Percentiles rank a stretch among this genome's conserved stretches.
These are phyloP conservation scores for Fusarium robinianum DNA, from an alignment of 2,329 filamentous ascomycete genomes.

Conservation along the genomic window DNA sequence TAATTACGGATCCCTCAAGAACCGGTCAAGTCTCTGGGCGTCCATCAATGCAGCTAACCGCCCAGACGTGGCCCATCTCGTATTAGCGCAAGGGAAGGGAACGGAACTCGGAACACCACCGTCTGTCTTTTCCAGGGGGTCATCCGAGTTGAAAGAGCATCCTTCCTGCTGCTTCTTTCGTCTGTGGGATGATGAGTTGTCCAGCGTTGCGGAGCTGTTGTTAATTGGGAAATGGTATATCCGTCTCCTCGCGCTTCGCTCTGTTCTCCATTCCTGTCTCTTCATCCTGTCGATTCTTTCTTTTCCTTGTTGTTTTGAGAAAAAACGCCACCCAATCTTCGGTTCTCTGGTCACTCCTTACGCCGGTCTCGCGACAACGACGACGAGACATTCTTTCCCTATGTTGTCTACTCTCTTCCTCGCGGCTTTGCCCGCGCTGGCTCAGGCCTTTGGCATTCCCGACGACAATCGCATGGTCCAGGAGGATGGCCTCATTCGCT, in stretches of 20 bases:
- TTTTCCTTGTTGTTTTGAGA: conserved; percentile 4
- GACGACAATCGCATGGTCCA: conserved; percentile 32
- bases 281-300: conserved; percentile 2
- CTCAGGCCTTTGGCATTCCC: conserved; percentile 25
- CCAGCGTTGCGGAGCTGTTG: too few relatives aligned
- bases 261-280: too few relatives aligned
- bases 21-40: background rate
- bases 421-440: conserved; percentile 37
- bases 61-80: conserved; percentile 13
- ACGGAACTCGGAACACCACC: too few relatives aligned
- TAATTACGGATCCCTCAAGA: too few relatives aligned
- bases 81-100: conserved; percentile 20
- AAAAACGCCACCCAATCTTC: background rate
- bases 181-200: too few relatives aligned
- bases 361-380: conserved; percentile 16
- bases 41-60: conserved; percentile 4
- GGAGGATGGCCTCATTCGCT: conserved; percentile 37
- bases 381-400: background rate
- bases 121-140: too few relatives aligned
- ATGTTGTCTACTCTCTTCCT: conserved; percentile 42
- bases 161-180: too few relatives aligned
- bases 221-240: too few relatives aligned
- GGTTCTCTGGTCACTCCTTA: conserved; percentile 36
- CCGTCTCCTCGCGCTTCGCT: too few relatives aligned
- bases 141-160: too few relatives aligned